phyloP scores from a whole-genome alignment of 1,284 basidiomycete species.

The Gymnopus androsaceus region DNA sequence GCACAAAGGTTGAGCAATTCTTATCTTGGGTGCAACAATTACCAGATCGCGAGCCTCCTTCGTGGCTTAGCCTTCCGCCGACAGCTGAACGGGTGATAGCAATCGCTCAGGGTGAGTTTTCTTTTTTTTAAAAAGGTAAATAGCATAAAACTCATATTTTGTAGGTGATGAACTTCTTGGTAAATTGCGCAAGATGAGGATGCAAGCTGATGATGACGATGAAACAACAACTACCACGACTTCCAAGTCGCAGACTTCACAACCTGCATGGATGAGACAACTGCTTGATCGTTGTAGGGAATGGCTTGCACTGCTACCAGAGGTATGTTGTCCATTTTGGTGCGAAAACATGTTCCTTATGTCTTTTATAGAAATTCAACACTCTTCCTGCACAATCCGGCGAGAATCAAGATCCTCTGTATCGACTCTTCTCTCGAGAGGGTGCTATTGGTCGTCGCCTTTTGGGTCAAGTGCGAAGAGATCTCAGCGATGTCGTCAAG shows the following conservation, averaged over 20 bases:
- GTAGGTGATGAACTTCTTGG: conserved; percentile 80
- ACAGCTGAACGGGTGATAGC: conserved; percentile 92
- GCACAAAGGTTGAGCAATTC: conserved; percentile 89
- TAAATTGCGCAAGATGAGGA: conserved; percentile 91
- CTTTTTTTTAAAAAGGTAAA: not conserved
- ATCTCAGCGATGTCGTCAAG: conserved; percentile 78
- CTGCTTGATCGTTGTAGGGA: conserved; percentile 79
- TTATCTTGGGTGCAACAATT: conserved; percentile 83
- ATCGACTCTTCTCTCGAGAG: conserved; percentile 89
- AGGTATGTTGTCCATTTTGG: conserved; percentile 45
- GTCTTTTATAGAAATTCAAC: conserved; percentile 54
- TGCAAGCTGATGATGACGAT: conserved; percentile 86
- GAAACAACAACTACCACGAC: conserved; percentile 50
- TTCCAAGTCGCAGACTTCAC: conserved; percentile 61
- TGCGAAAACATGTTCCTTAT: conserved; percentile 13
- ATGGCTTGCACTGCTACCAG: conserved; percentile 79
- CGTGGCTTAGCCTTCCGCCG: conserved; percentile 89
- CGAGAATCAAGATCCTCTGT: conserved; percentile 82
- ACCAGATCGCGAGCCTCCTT: conserved; percentile 89
- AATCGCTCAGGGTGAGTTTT: conserved; percentile 81
- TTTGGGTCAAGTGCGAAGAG: conserved; percentile 74
- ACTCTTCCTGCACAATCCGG: conserved; percentile 61
- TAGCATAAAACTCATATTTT: conserved; percentile 15
- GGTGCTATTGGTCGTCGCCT: conserved; percentile 78
- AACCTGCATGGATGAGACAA: conserved; percentile 92